Base-by-base conservation (phyloP, 352 stramenopile species). In the Phytophthora cajani region DNA sequence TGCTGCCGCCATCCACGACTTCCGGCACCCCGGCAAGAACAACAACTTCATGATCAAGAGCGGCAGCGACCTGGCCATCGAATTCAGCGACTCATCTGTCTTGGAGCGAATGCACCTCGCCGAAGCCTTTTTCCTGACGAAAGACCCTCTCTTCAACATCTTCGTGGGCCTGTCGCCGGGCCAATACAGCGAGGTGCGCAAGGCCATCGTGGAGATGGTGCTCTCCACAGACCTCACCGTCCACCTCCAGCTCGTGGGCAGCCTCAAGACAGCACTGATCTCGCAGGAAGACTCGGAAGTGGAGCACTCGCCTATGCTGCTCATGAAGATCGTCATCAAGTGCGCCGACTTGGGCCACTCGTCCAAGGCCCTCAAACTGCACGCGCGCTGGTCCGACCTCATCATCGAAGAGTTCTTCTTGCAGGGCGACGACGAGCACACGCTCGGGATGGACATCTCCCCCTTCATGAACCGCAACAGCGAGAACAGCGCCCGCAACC, bases 321-420 rank as follows among this genome's bases (percentile, higher is more conserved):
- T 96, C 33, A 92, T 95, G 79, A 94, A 93, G 64, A 90, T 92
- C 59, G 84, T 95, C 30, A 92, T 97, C 69, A 96, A 97, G 67
- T 91, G 90, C 57, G 90, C 95, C 8, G 96, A 99, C 71, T 78
- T 99, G 27, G 96, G 90, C 14, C 97, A 98, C 75, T 97, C 90
- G 25, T 89, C 90, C 63, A 97, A 97, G 80, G 75, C 84, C 10
- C 84, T 83, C 19, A 81, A 84, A 47, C 67, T 98, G 5, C 85
- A 94, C 58, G 87, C 90, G 30, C 82, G 90, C 53, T 99, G 95
- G 94, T 92, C 91, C 1, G 88, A 97, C 59, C 67, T 96, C 25
- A 97, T 98, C 53, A 92, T 98, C 49, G 87, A 98, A 71, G 96
- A 99, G 73, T 98, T 98, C 65, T 99, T 98, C 68, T 74, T 89